Percentiles rank a stretch among this genome's conserved stretches.
Evolutionary conservation across 768 basidiomycete genomes (phyloP).

Genomic region (Mrakia frigida): DNA sequence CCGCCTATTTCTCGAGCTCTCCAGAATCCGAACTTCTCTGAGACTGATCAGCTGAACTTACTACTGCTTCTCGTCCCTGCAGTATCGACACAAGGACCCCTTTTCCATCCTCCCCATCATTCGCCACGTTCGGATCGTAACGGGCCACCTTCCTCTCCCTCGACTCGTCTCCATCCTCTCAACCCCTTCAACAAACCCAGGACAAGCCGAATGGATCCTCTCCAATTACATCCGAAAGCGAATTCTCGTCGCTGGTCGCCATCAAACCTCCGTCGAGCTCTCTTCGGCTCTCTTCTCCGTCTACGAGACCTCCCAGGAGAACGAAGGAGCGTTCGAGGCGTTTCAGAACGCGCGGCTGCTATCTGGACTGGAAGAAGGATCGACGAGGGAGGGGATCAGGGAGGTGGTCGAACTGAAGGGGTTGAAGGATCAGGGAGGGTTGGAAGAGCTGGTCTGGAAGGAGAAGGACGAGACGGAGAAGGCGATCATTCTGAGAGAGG

Average conservation of each 20-base stretch:
- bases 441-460: constrained; percentile 13
- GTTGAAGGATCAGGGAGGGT: constrained; percentile 11
- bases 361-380: background rate
- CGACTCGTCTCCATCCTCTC: constrained; percentile 15
- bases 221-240: background rate
- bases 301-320: background rate
- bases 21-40: background rate
- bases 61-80: background rate
- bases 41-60: background rate
- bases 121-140: background rate
- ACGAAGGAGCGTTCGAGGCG: constrained; percentile 11
- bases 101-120: constrained; percentile 6
- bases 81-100: background rate
- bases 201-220: constrained; percentile 8
- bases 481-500: constrained; percentile 4
- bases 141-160: constrained; percentile 2
- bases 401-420: background rate
- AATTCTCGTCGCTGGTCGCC: background rate
- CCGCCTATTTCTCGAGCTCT: too few relatives aligned
- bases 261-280: background rate
- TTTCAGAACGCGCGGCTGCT: constrained; percentile 4
- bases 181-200: background rate
- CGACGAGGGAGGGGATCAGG: background rate
- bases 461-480: background rate
- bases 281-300: constrained; percentile 11